Evolutionary conservation across 2,329 filamentous ascomycete species (phyloP), one percentile per base, ranked within the genome.

Genomic region (Microdochium bolleyi): DNA sequence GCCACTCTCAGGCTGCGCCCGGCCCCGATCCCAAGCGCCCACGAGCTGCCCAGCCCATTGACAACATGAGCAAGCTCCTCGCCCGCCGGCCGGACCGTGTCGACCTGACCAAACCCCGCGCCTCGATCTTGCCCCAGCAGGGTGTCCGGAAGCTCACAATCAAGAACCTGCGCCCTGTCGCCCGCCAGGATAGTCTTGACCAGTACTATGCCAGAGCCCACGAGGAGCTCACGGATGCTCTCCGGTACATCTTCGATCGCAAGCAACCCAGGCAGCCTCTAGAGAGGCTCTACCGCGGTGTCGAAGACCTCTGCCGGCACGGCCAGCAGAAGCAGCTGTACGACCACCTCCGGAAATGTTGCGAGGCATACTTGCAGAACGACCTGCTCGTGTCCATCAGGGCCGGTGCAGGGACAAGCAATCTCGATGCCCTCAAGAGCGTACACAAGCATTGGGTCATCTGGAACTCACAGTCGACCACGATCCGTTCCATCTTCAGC

Each of bases 121-220:
- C 68, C 21, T 69, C 72, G 50, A 89, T 92, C 64, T 88, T 87
- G 60, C 85, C 89, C 13, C 83, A 89, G 62, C 76, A 79, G 11
- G 91, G 90, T 30, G 85, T 89, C 21, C 92, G 87, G 75, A 92
- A 87, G 70, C 80, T 99, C 48, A 82, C 92, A n/a, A 89, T 99
- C 62, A 96, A 96, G 79, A 97, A 96, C 66, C 79, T 96, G 57
- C 84, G 87, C 54, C 78, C 80, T 1, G 72, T 79, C n/a, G 77
- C 79, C 54, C 66, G 70, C 38, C 63, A 71, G 51, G 75, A 80
- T 52, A 82, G 90, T 60, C 80, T 88, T 21, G 83, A 88, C 56
- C 78, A 82, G 57, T 97, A 96, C 72, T 89, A 95, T 61, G 76
- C 84, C 41, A 83, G 84, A 61, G 86, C 84, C 3, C 89, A 87